Evolutionary conservation across 176 grass and related monocot species (phyloP), one percentile per base, ranked within the genome.

Genomic region (Eremochloa ophiuroides): DNA sequence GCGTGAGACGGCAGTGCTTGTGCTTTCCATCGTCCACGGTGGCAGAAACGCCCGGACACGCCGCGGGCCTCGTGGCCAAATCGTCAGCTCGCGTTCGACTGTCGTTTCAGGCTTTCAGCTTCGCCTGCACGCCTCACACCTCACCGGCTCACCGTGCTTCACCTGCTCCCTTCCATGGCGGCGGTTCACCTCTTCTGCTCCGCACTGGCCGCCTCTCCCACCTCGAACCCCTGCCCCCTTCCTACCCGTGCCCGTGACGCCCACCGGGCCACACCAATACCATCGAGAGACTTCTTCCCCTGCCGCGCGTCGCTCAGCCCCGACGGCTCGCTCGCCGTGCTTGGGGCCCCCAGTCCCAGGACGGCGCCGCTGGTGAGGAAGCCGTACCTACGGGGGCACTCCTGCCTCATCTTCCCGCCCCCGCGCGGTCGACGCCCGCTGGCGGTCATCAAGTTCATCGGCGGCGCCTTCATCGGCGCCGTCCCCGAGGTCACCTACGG

Each of bases 381-480:
- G n/a, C 46, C 85, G 0, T 99, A 91, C 71, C 40, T 88, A 8
- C 61, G 90, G 63, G 35, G 83, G 46, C 84, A 88, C 62, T 86
- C 89, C 30, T 95, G 93, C 87, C 79, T 95, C 67, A 66, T 99
- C 56, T 84, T 93, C 39, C 93, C 96, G 8, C 87, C 93, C 6
- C 87, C 91, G 22, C 69, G 60, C 69, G 91, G 87, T 48, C 82
- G 62, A 28, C 84, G 88, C 31, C 93, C 93, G 30, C 69, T 83
- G 61, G 93, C 91, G 13, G 58, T 99, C 65, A 69, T 95, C 64
- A 93, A 93, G 78, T 99, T 99, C 77, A 68, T 99, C 42, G 96
- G 96, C 47, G 96, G 96, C 40, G 95, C 95, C 74, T 95, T 95
- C 72, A 82, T 98, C 86, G 96, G 91, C 63, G 96, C 93, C 26